Evolutionary conservation across 2,329 filamentous ascomycete genomes (phyloP).

Genomic region (Diplodia intermedia): DNA sequence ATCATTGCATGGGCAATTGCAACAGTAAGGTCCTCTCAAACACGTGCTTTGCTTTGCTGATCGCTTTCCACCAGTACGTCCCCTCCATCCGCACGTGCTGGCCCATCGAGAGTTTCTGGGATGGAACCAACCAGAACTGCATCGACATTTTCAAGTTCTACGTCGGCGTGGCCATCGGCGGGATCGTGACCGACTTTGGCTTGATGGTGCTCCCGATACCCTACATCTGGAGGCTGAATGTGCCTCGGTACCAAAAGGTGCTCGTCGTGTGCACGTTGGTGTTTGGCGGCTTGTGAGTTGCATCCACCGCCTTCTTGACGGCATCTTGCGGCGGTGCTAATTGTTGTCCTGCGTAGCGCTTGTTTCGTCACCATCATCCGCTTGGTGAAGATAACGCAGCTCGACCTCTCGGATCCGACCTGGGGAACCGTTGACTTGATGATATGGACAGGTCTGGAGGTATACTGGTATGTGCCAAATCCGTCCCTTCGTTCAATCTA

Average conservation of each 20-base stretch:
- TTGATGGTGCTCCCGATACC: slow-evolving; percentile 2
- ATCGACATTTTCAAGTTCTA: slow-evolving; percentile 1
- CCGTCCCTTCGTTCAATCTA: background rate
- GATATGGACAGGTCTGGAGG: slow-evolving; percentile 1
- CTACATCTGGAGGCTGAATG: background rate
- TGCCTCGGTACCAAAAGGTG: background rate
- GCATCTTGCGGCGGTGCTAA: background rate
- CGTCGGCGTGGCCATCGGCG: background rate
- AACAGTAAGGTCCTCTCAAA: background rate
- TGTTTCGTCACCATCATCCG: slow-evolving; percentile 10
- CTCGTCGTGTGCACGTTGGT: background rate
- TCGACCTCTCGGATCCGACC: background rate
- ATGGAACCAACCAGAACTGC: background rate
- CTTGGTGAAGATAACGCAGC: background rate
- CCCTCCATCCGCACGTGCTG: background rate
- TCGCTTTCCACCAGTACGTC: background rate
- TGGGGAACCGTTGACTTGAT: slow-evolving; percentile 9
- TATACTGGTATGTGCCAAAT: background rate
- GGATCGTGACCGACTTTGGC: background rate
- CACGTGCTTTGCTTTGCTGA: background rate
- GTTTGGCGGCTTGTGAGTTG: slow-evolving; percentile 4
- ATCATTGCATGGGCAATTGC: background rate
- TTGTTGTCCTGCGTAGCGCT: background rate
- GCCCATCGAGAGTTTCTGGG: slow-evolving; percentile 9
- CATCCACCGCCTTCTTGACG: background rate